Evolutionary conservation across 306 rosid genomes (phyloP).

Genomic region (Pterocarpus santalinus): DNA sequence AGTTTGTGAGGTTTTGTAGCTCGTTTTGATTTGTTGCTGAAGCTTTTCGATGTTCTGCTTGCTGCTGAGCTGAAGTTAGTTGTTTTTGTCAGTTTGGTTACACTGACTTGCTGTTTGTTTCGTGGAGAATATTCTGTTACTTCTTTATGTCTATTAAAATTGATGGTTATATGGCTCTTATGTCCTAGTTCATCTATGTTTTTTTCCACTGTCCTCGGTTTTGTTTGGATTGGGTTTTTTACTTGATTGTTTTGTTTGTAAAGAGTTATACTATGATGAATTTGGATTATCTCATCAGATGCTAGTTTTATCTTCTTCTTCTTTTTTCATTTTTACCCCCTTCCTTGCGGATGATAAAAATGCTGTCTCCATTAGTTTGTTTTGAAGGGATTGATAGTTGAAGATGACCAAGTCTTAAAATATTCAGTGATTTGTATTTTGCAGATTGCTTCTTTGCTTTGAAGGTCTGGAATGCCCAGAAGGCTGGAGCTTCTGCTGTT

Average conservation of each 20-base stretch:
- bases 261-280: not conserved
- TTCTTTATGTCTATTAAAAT: slow-evolving; percentile 13
- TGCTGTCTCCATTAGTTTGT: not conserved
- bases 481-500: slow-evolving; percentile 99
- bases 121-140: slow-evolving; percentile 4
- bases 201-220: not conserved
- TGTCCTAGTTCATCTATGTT: not conserved
- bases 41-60: slow-evolving; percentile 30
- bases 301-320: not conserved
- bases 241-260: slow-evolving; percentile 19
- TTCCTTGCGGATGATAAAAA: not conserved
- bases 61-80: slow-evolving; percentile 25
- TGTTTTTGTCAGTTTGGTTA: slow-evolving; percentile 22
- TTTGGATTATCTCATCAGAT: not conserved
- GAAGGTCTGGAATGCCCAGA: slow-evolving; percentile 99
- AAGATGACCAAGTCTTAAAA: slow-evolving; percentile 1
- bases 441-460: slow-evolving; percentile 97
- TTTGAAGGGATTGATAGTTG: slow-evolving; percentile 34
- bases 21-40: slow-evolving; percentile 12
- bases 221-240: not conserved
- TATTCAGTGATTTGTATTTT: slow-evolving; percentile 35
- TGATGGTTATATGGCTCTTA: not conserved
- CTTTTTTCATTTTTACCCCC: too few relatives aligned
- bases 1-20: slow-evolving; percentile 35
- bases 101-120: slow-evolving; percentile 22